Base-by-base conservation (phyloP, 805 yeast species). In the Pichia eremophila region DNA sequence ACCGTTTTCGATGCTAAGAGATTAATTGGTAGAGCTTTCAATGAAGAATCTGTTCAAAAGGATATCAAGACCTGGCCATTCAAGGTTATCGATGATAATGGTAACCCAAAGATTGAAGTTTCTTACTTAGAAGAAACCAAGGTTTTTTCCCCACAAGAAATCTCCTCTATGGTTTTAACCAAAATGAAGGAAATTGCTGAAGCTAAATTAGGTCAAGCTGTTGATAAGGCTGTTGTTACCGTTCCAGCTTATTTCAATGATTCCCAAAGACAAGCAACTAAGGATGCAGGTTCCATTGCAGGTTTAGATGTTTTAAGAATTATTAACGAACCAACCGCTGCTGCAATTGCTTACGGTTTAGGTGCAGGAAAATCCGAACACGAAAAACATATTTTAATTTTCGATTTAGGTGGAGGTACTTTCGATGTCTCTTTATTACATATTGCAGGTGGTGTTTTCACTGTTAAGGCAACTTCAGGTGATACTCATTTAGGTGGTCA, bases 401-500 rank as follows among this genome's bases (percentile, higher is more conserved):
- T 88, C 77, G 96, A 89, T 73, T 81, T 89, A 69, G 97, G 97
- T 80, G 97, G 97, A 76, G 96, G 96, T 81, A 89, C 96, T 68
- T 89, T 89, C 76, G 97, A 89, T 85, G 96, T 89, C 49, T 90
- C 96, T 45, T 78, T 89, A 56, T 78, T 89, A 68, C 81, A 90
- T 68, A 86, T 89, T 65, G 95, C 88, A 66, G 96, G 89, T 66
- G 97, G 96, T 74, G 87, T 89, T 64, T 89, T 89, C 78, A 91
- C 89, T 70, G 97, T 89, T 62, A 89, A 89, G 79, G 89, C 97
- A 59, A 89, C 97, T 59, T 95, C 96, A 64, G 98, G 98, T 87
- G 96, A 90, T 77, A 90, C 98, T 62, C 98, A 90, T 75, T 83
- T 90, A 76, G 98, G 98, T 81, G 98, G 98, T 81, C 96, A 90